Percentiles rank a stretch among this genome's conserved stretches.
phyloP scores from a whole-genome alignment of 2,329 filamentous ascomycete genomes.

The Aureobasidium pullulans region DNA sequence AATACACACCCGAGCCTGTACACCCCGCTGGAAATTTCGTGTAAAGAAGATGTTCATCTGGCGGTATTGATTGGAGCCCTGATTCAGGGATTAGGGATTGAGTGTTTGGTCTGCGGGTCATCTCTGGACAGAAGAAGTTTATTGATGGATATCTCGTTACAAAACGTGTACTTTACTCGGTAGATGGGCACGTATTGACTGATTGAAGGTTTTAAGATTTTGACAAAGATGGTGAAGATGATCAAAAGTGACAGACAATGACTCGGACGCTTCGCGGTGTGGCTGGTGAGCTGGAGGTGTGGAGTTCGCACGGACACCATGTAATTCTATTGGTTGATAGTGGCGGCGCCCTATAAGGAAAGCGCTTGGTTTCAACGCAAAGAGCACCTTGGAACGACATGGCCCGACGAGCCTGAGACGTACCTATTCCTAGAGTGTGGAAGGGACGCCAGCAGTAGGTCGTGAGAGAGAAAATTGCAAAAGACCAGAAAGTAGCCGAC shows the following conservation, averaged over 20 bases:
- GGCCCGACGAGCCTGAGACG: neutral
- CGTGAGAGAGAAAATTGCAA: neutral
- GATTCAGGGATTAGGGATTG: neutral
- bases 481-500: neutral
- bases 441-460: neutral
- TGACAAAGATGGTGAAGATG: too few species aligned
- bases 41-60: neutral
- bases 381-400: neutral
- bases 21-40: neutral
- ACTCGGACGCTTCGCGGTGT: too few species aligned
- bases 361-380: neutral
- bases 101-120: neutral
- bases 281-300: neutral
- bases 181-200: neutral
- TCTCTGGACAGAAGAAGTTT: neutral
- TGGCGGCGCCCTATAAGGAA: conserved; percentile 5
- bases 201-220: too few species aligned
- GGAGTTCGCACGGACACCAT: neutral
- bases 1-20: neutral
- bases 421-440: neutral
- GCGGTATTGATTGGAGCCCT: neutral
- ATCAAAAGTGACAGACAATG: too few species aligned
- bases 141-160: neutral
- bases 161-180: neutral
- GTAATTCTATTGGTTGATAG: neutral